Evolutionary conservation across 2,329 filamentous ascomycete genomes (phyloP).

Genomic region (Fusarium sp.): DNA sequence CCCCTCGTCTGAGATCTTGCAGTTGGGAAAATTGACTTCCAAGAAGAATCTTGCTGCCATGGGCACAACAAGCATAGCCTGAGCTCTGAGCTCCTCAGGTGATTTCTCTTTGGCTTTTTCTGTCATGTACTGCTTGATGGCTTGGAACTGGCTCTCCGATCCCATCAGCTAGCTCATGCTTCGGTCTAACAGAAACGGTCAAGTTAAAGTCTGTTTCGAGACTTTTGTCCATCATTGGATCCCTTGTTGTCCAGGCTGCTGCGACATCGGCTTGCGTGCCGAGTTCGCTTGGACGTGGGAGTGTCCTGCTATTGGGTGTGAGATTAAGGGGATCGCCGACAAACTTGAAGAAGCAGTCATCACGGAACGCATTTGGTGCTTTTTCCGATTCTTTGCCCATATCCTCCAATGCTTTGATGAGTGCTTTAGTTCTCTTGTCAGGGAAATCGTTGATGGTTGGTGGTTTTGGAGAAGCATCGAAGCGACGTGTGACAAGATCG

Average conservation of each 20-base stretch:
- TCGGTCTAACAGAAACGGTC: neutral
- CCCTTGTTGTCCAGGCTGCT: too few relatives aligned
- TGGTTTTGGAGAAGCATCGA: neutral
- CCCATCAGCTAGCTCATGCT: constrained; percentile 2
- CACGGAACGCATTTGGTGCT: neutral
- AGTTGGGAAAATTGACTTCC: neutral
- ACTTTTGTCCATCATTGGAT: neutral
- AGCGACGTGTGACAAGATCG: neutral
- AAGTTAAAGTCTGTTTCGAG: neutral
- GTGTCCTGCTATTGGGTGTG: neutral
- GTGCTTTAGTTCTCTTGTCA: too few relatives aligned
- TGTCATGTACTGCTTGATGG: neutral
- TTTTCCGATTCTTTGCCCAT: neutral
- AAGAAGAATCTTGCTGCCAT: neutral
- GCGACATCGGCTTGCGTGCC: neutral
- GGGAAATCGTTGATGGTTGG: neutral
- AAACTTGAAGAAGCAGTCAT: neutral
- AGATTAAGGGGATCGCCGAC: neutral
- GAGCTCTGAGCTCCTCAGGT: neutral
- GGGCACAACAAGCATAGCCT: neutral
- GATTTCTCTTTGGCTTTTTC: neutral
- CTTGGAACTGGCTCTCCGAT: constrained; percentile 8
- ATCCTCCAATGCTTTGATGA: neutral
- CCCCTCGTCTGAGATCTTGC: constrained; percentile 1
- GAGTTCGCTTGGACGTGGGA: neutral